phyloP scores from a whole-genome alignment of 768 basidiomycete species.

The Pleurotus tuber-regium region DNA sequence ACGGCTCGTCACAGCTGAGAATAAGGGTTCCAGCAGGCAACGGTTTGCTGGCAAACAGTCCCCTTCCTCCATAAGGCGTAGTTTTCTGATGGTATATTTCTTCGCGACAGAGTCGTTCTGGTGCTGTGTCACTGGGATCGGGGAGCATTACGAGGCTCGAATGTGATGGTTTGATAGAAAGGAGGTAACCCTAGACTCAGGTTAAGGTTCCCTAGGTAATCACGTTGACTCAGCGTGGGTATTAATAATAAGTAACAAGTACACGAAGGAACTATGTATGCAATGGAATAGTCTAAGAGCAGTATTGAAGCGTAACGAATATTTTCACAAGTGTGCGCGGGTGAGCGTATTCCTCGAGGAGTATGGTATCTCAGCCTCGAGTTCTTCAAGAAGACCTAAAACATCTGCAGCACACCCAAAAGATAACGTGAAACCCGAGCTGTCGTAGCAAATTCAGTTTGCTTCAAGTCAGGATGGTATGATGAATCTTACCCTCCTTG shows the following conservation, averaged over 20 bases:
- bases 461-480: too few relatives aligned
- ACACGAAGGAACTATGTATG: too few relatives aligned
- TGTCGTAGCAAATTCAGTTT: not conserved
- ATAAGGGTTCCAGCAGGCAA: constrained; percentile 44
- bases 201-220: too few relatives aligned
- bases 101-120: too few relatives aligned
- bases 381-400: constrained; percentile 12
- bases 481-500: constrained; percentile 20
- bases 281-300: too few relatives aligned
- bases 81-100: constrained; percentile 13
- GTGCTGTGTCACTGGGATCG: too few relatives aligned
- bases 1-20: constrained; percentile 45
- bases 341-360: not conserved
- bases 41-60: constrained; percentile 42
- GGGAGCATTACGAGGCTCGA: too few relatives aligned
- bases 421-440: constrained; percentile 21
- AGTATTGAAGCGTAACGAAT: too few relatives aligned
- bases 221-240: too few relatives aligned
- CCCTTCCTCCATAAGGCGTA: constrained; percentile 51
- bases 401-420: constrained; percentile 25
- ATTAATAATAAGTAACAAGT: too few relatives aligned
- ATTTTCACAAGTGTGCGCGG: constrained; percentile 1
- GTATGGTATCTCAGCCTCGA: constrained; percentile 11
- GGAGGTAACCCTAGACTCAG: too few relatives aligned
- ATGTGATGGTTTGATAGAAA: too few relatives aligned